Conservation (phyloP, 805 yeast species). For the Ogataea chonburiensis region DNA sequence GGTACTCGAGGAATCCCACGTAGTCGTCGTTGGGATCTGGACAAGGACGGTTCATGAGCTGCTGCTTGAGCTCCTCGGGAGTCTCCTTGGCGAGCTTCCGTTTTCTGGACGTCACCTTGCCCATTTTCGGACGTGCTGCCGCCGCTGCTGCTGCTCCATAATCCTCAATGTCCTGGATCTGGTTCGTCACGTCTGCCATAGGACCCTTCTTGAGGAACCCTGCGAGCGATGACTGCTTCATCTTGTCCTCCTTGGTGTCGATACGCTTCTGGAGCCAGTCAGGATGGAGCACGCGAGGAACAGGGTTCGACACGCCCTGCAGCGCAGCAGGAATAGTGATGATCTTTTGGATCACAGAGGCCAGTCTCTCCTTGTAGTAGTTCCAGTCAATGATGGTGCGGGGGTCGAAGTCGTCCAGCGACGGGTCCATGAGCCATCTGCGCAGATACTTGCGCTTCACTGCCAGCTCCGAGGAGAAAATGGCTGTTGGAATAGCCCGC, state of each 20-base stretch:
- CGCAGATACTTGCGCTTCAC: conserved; percentile 73
- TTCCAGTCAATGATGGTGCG: conserved; percentile 90
- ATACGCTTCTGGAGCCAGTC: conserved; percentile 81
- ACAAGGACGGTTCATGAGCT: conserved; percentile 49
- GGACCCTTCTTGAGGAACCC: conserved; percentile 52
- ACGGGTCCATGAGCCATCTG: conserved; percentile 82
- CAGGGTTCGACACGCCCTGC: conserved; percentile 85
- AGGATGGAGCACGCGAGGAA: conserved; percentile 91
- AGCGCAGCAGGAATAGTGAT: conserved; percentile 97
- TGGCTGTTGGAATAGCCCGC: conserved; percentile 94
- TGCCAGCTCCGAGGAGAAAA: conserved; percentile 76
- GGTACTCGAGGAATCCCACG: conserved; percentile 64
- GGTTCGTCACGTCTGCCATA: conserved; percentile 34
- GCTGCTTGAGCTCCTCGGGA: conserved; percentile 45
- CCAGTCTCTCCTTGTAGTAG: conserved; percentile 85
- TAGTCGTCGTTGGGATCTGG: conserved; percentile 71
- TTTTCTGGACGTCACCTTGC: conserved; percentile 49
- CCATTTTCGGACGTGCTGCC: conserved; percentile 37
- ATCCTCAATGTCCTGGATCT: conserved; percentile 74
- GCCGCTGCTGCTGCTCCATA: conserved; percentile 40
- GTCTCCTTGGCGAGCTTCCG: conserved; percentile 40
- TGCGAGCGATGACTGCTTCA: conserved; percentile 67
- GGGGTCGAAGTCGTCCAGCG: conserved; percentile 80
- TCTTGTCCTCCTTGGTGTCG: conserved; percentile 56
- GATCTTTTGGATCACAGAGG: conserved; percentile 90